Percentiles rank a stretch among this genome's conserved stretches.
phyloP scores from a whole-genome alignment of 2,329 filamentous ascomycete genomes.

The Nemania serpens region DNA sequence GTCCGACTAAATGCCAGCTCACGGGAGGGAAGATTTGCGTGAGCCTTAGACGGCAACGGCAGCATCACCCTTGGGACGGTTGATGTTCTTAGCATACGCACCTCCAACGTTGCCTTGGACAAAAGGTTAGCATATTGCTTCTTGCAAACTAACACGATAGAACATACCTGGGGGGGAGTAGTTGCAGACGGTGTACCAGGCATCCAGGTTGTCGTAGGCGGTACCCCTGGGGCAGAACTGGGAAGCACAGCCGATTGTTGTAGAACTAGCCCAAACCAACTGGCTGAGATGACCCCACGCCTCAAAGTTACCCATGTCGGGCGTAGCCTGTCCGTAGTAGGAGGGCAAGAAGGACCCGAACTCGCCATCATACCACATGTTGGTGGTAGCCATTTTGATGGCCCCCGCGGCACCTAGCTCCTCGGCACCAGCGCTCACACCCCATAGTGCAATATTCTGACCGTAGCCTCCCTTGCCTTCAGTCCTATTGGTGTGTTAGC shows the following conservation, averaged over 20 bases:
- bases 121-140: slow-evolving; percentile 2
- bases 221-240: slow-evolving; percentile 58
- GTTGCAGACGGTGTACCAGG: slow-evolving; percentile 89
- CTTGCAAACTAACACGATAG: neutral
- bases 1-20: slow-evolving; percentile 18
- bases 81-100: slow-evolving; percentile 55
- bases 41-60: slow-evolving; percentile 34
- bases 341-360: slow-evolving; percentile 57
- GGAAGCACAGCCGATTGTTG: slow-evolving; percentile 65
- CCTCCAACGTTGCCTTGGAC: slow-evolving; percentile 57
- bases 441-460: slow-evolving; percentile 83
- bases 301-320: slow-evolving; percentile 66
- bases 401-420: slow-evolving; percentile 57
- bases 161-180: slow-evolving; percentile 73
- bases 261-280: slow-evolving; percentile 70
- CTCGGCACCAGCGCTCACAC: slow-evolving; percentile 45
- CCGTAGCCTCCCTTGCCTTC: slow-evolving; percentile 72
- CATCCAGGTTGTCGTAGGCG: slow-evolving; percentile 52
- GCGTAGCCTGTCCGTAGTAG: slow-evolving; percentile 64
- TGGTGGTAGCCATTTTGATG: slow-evolving; percentile 71
- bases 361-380: slow-evolving; percentile 90
- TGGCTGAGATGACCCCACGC: slow-evolving; percentile 77
- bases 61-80: slow-evolving; percentile 46
- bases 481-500: slow-evolving; percentile 50
- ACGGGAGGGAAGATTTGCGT: neutral